A percentile compares a stretch with the other conserved stretches of the same genome.
phyloP scores from a whole-genome alignment of 2,329 filamentous ascomycete genomes.

The Colletotrichum truncatum region DNA sequence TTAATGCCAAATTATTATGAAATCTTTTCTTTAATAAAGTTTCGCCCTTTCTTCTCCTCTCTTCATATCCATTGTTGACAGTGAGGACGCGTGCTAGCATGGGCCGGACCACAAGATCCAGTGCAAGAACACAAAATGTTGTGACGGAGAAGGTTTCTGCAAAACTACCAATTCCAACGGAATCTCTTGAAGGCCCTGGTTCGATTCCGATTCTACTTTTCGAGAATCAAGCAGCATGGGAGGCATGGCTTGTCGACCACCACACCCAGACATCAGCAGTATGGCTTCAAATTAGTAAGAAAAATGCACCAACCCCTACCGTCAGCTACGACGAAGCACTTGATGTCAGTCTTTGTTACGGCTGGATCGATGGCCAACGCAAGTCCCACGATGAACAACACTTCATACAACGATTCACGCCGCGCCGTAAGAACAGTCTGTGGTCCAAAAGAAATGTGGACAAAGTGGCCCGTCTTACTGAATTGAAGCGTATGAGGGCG shows the following conservation, averaged over 20 bases:
- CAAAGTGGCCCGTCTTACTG: slow-evolving; percentile 54
- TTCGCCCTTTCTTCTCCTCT: not conserved
- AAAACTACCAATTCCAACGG: not conserved
- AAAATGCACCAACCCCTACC: slow-evolving; percentile 49
- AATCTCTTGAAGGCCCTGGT: too few relatives aligned
- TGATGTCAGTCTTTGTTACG: slow-evolving; percentile 66
- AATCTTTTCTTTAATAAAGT: not conserved
- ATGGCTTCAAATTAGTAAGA: slow-evolving; percentile 61
- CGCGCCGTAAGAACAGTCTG: slow-evolving; percentile 60
- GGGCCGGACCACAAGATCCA: not conserved
- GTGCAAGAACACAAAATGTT: not conserved
- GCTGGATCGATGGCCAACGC: slow-evolving; percentile 70
- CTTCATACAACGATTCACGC: slow-evolving; percentile 67
- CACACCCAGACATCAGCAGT: slow-evolving; percentile 46
- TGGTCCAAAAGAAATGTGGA: slow-evolving; percentile 70
- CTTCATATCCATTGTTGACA: not conserved
- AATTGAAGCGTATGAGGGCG: slow-evolving; percentile 57
- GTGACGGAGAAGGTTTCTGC: not conserved
- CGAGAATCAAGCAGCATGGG: slow-evolving; percentile 39
- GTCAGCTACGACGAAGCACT: slow-evolving; percentile 62
- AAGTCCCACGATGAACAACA: slow-evolving; percentile 51
- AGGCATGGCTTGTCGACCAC: slow-evolving; percentile 49
- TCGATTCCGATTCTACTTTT: slow-evolving; percentile 39
- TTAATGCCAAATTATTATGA: too few relatives aligned
- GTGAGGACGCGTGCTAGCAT: too few relatives aligned